Conservation (phyloP, 148 eudicot genomes). For the Vaccinium myrtillus region DNA sequence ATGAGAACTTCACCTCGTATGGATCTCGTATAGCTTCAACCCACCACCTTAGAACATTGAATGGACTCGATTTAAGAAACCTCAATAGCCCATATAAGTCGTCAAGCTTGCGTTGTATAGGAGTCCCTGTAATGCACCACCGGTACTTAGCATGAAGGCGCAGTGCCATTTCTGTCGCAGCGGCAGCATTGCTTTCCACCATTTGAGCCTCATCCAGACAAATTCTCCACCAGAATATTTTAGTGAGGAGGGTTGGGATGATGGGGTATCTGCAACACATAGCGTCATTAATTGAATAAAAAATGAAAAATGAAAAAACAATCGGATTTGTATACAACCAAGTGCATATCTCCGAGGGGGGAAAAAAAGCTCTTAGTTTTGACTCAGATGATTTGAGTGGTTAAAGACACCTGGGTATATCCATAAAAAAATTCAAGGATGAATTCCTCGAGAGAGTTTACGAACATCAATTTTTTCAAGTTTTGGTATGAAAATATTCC, state of each 20-base stretch:
- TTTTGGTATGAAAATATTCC: background rate
- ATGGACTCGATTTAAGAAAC: conserved; percentile 84
- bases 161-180: conserved; percentile 89
- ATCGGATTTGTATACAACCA: background rate
- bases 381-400: background rate
- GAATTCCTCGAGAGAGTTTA: background rate
- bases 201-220: conserved; percentile 99
- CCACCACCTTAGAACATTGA: conserved; percentile 79
- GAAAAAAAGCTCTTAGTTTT: background rate
- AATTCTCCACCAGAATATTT: conserved; percentile 90
- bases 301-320: background rate
- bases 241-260: conserved; percentile 76
- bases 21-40: conserved; percentile 80
- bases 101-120: conserved; percentile 89
- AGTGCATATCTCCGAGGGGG: background rate
- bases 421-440: background rate
- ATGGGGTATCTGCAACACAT: conserved; percentile 74
- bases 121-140: conserved; percentile 98
- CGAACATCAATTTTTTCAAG: background rate
- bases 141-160: conserved; percentile 77
- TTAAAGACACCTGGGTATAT: background rate
- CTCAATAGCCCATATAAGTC: conserved; percentile 89
- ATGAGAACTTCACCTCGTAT: conserved; percentile 55
- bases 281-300: background rate
- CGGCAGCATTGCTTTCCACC: conserved; percentile 87